phyloP scores from a whole-genome alignment of 2,329 filamentous ascomycete genomes.

The Lachnellula occidentalis region DNA sequence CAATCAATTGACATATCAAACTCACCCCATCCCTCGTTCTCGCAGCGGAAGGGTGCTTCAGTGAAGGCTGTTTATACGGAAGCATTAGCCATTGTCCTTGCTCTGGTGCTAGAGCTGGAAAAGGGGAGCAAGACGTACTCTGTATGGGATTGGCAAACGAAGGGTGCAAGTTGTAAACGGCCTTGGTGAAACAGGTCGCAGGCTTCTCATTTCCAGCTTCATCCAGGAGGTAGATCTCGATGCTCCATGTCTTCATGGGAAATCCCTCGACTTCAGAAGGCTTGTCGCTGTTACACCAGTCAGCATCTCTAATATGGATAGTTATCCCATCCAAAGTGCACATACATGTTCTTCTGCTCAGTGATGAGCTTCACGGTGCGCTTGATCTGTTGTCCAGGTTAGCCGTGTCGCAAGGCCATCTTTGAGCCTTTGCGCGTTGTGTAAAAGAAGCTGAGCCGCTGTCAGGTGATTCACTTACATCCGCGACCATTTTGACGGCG shows the following conservation, averaged over 20 bases:
- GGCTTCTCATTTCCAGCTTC: constrained; percentile 79
- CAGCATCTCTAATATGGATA: constrained; percentile 1
- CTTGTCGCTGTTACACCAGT: constrained; percentile 55
- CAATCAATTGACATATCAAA: constrained; percentile 91
- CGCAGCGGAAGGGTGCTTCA: constrained; percentile 80
- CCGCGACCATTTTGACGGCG: constrained; percentile 28
- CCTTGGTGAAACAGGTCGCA: constrained; percentile 85
- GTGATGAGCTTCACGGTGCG: constrained; percentile 90
- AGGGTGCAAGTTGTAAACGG: constrained; percentile 86
- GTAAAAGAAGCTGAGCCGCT: not conserved
- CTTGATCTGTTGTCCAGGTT: constrained; percentile 52
- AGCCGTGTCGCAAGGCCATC: not conserved
- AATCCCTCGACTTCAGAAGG: constrained; percentile 79
- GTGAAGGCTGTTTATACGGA: constrained; percentile 56
- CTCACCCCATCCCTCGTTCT: constrained; percentile 96
- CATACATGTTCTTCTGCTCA: constrained; percentile 67
- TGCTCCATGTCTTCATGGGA: constrained; percentile 88
- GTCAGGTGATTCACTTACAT: constrained; percentile 20
- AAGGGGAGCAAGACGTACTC: constrained; percentile 50
- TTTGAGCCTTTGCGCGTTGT: not conserved
- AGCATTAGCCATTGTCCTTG: constrained; percentile 5
- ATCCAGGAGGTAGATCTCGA: constrained; percentile 78
- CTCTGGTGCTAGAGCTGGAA: not conserved
- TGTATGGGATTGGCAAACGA: constrained; percentile 85
- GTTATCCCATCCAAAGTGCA: not conserved